Percentiles rank a stretch among this genome's conserved stretches.
phyloP scores from a whole-genome alignment of 2,329 filamentous ascomycete species.

The Alternaria consortialis region DNA sequence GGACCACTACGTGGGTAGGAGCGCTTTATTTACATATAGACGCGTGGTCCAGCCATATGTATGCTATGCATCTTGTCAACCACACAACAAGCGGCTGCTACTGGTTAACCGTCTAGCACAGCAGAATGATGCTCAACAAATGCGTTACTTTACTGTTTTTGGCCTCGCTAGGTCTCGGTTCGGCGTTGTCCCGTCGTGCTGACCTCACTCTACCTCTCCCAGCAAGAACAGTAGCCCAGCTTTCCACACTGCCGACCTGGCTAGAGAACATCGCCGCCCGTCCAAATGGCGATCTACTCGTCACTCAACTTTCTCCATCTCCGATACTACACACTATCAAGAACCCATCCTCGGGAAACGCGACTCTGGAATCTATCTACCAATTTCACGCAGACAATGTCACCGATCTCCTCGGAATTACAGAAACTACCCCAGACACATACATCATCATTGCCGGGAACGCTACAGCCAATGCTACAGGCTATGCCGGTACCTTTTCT shows the following conservation, averaged over 20 bases:
- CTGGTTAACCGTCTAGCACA: neutral
- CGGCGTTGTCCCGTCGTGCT: neutral
- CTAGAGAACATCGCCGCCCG: constrained; percentile 19
- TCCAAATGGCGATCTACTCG: constrained; percentile 17
- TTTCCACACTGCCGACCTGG: constrained; percentile 11
- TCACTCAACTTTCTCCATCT: neutral
- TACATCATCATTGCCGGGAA: constrained; percentile 21
- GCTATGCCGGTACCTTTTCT: constrained; percentile 17
- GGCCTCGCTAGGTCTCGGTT: neutral
- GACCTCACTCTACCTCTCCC: neutral
- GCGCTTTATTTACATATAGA: neutral
- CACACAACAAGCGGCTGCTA: neutral
- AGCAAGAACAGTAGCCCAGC: constrained; percentile 15
- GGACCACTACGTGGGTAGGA: neutral
- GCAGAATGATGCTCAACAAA: neutral
- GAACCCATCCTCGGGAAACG: neutral
- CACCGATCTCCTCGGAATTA: constrained; percentile 18
- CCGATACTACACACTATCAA: neutral
- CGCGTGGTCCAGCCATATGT: neutral
- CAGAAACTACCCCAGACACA: constrained; percentile 14
- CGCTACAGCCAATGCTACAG: constrained; percentile 11
- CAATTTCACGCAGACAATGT: constrained; percentile 10
- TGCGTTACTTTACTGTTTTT: neutral
- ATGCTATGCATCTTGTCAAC: neutral
- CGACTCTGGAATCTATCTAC: constrained; percentile 13